A percentile compares a stretch with the other conserved stretches of the same genome.
phyloP scores from a whole-genome alignment of 2,329 filamentous ascomycete species.

The Sporothrix inflata region DNA sequence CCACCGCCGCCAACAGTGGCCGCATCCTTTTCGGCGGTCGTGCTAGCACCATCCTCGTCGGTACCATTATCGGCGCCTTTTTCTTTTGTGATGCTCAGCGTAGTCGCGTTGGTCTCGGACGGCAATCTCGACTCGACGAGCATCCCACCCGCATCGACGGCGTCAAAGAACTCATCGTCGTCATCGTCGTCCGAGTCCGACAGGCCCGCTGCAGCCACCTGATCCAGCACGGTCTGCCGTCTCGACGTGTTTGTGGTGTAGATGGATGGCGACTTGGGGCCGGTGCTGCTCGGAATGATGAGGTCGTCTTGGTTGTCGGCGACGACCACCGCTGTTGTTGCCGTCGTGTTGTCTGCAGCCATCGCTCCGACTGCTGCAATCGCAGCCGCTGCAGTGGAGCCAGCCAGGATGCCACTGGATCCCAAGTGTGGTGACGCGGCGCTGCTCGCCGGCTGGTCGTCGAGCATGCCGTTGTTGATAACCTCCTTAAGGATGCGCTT shows the following conservation, averaged over 20 bases:
- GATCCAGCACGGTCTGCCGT: constrained; percentile 68
- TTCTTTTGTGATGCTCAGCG: background rate
- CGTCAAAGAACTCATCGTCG: constrained; percentile 96
- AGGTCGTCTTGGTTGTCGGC: background rate
- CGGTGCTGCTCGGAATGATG: background rate
- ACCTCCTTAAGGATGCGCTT: constrained; percentile 89
- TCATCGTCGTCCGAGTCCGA: constrained; percentile 82
- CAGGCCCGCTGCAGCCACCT: constrained; percentile 65
- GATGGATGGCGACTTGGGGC: constrained; percentile 7
- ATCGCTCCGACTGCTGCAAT: constrained; percentile 35
- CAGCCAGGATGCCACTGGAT: constrained; percentile 2
- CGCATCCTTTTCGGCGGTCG: background rate
- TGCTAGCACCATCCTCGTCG: constrained; percentile 44
- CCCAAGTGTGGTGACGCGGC: constrained; percentile 26
- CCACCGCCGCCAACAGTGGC: background rate
- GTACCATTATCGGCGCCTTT: constrained; percentile 36
- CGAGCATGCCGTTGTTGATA: constrained; percentile 60
- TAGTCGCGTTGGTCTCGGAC: constrained; percentile 40
- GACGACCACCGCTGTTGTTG: background rate
- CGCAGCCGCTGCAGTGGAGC: background rate
- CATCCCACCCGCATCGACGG: constrained; percentile 89
- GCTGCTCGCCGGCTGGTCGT: constrained; percentile 40
- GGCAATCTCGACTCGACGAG: constrained; percentile 71
- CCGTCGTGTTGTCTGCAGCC: background rate
- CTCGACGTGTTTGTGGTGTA: constrained; percentile 46